Evolutionary conservation across 2,329 filamentous ascomycete genomes (phyloP), one percentile per base, ranked within the genome.

Genomic region (Penicillium fuscoglaucum): DNA sequence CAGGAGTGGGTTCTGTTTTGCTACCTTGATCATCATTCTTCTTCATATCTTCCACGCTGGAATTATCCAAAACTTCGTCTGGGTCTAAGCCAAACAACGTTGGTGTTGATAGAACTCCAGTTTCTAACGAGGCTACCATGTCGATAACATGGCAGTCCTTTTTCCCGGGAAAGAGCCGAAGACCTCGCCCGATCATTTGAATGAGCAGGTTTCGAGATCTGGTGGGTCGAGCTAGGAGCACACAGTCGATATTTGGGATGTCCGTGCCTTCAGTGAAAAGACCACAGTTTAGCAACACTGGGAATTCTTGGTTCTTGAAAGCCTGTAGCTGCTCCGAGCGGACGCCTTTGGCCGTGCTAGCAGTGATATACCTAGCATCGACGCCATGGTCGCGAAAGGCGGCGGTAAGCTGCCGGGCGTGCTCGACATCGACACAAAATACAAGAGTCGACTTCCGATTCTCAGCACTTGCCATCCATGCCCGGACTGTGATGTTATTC

Each of bases 181-280:
- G 90, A 5, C 95, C 95, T 67, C 95, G 85, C 0, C 95, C 95
- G 61, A 99, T 96, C 95, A 99, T 99, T 75, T 99, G 95, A 0
- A 98, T 87, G 1, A 99, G 84, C 2, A 99, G 79, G 67, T 97
- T 98, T n/a, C 90, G 87, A 17, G 95, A 98, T 66, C 88, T 87
- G 1, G 95, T 99, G 0, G 95, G 95, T 26, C 95, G 82, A 4
- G 90, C 92, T 9, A 99, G 82, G 9, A 99, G 72, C 26, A 99
- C 85, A 70, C 95, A 98, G 77, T 99, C 95, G 64, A 99, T 90
- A 72, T 96, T 97, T 6, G 96, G 95, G 33, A 99, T 96, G 70
- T 99, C 95, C 0, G 95, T 99, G 2, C 95, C 95, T 78, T 99
- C 95, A 0, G 93, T 98, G 70, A 96, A 98, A 41, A 99, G 90